Base-by-base conservation (phyloP, 345 rosid species). In the Draba incana region DNA sequence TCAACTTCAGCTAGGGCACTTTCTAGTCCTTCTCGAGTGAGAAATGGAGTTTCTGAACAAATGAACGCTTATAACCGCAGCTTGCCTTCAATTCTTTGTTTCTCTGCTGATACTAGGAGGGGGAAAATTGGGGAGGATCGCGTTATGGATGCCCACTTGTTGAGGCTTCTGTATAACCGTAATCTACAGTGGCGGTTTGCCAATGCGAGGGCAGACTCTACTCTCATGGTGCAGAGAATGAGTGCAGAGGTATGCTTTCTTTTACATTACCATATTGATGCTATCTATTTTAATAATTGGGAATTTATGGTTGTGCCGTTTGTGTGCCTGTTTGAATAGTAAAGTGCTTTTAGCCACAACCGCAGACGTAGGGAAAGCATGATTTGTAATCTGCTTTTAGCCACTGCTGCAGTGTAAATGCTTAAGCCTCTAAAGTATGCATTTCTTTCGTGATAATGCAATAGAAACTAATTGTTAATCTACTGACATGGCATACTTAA, bases 161-260 rank as follows among this genome's bases (percentile, higher is more conserved):
- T 85, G 84, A 86, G 96, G 86, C 97, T 90, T 79, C 75, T 93
- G 44, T 84, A 93, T 70, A 88, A 90, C 71, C 83, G 83, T 62
- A 74, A 84, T 70, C 75, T 93, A 77, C 93, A 88, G 76, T 90
- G 92, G 98, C 85, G 96, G 76, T 85, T 93, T 75, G 86, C 81
- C 49, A 90, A 88, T 78, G 96, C 97, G 2, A 81, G 86, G 71
- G 92, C 89, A 23, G 89, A 83, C 79, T 82, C 92, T 67, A 81
- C 88, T 50, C 77, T 81, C 84, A 79, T 72, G 76, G 71, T 84
- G 72, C 97, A 88, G 77, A 83, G 63, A 78, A 70, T 74, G 69
- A 80, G 27, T 65, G 92, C 93, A 38, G 92, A 86, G 98, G 98
- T 93, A 87, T 66, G 61, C 12, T 41, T 39, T 53, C 48, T 55